Base-by-base conservation (phyloP, 176 grass and related monocot species). In the Carex kokanica region DNA sequence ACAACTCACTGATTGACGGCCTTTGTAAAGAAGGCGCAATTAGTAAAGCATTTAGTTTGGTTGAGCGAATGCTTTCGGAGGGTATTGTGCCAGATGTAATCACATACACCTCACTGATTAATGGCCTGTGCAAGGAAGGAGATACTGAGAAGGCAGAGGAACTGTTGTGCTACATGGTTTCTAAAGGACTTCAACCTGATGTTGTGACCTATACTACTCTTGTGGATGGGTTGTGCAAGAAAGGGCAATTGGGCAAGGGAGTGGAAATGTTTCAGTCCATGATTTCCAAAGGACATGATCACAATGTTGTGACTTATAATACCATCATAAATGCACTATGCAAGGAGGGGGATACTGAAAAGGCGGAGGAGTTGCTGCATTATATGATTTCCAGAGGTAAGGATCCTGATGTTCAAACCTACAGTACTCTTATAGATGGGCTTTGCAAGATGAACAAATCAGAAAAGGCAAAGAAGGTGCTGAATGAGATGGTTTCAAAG, bases 121-220 rank as follows among this genome's bases (percentile, higher is more conserved):
- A 25, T 25, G 25, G 25, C 15, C 53, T 56, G 53, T 56, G 53
- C 53, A 56, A 56, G 53, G 4, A 56, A 4, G 53, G 53, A 15
- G 53, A 56, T 13, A 56, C 2, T 56, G 53, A 15, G 53, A 16
- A 17, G 53, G 53, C 53, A 17, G 53, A 56, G 4, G 16, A 56
- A 56, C 53, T 56, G 13, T 17, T 56, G 15, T 5, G 2, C 53
- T 56, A 56, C 53, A 16, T 56, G 53, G 53, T 17, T 56, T 56
- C 53, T 4, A 0, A 1, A 16, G 15, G 15, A 16, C 53, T 56
- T 56, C 1, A 56, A 56, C 15, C 53, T 56, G 1, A 56, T 56
- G 53, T 56, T 17, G 87, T 96, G 85, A 93, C 88, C 1, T 93
- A 91, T 83, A 91, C 89, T 71, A 93, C 88, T 21, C 88, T 96